These are phyloP conservation scores for Collybiopsis luxurians DNA, from an alignment of 768 basidiomycete genomes.

Conservation along the genomic window DNA sequence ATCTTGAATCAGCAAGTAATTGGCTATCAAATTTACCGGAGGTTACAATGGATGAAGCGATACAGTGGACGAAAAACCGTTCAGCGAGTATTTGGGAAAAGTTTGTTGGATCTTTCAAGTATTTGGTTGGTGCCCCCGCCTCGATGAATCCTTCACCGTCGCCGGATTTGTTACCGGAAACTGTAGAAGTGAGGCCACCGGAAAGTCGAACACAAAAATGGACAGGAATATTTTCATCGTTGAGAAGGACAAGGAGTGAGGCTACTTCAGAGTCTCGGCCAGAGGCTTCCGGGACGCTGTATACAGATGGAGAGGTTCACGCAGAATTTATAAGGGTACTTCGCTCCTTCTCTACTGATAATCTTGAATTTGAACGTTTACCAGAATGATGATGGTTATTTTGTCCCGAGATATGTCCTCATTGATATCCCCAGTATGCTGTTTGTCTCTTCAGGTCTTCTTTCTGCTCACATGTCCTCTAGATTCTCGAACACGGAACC, in stretches of 20 bases:
- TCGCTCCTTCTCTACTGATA: not conserved
- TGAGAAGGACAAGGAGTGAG: conserved; percentile 40
- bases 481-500: conserved; percentile 64
- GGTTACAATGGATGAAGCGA: conserved; percentile 54
- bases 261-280: conserved; percentile 20
- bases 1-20: conserved; percentile 37
- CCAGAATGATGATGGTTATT: conserved; percentile 75
- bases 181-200: conserved; percentile 25
- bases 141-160: conserved; percentile 31
- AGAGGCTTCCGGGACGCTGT: conserved; percentile 40
- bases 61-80: conserved; percentile 43
- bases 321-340: conserved; percentile 70
- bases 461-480: conserved; percentile 9
- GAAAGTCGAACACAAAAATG: conserved; percentile 22
- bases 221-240: conserved; percentile 64
- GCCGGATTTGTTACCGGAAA: conserved; percentile 21
- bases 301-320: conserved; percentile 79
- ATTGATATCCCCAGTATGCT: conserved; percentile 75
- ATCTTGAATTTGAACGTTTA: conserved; percentile 2
- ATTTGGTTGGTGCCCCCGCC: conserved; percentile 63
- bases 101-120: conserved; percentile 61
- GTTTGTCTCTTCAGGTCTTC: conserved; percentile 27
- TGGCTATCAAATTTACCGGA: conserved; percentile 49
- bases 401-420: conserved; percentile 73
- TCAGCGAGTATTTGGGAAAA: conserved; percentile 41